These are phyloP conservation scores for Diaporthe nobilis DNA, from an alignment of 2,329 filamentous ascomycete species.

Conservation along the genomic window DNA sequence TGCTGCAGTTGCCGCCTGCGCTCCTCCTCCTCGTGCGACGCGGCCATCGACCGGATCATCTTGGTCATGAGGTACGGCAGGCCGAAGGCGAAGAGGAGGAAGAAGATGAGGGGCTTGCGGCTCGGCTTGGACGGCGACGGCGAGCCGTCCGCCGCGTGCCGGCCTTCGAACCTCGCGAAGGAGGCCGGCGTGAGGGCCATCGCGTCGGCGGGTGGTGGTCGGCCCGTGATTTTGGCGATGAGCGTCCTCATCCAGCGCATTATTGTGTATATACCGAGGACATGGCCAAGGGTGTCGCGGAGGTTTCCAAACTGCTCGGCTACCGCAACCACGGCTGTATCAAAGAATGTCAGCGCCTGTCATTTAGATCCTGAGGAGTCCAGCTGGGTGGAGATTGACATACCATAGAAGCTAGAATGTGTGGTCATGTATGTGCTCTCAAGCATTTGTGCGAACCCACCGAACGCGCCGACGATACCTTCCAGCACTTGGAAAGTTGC, in stretches of 20 bases:
- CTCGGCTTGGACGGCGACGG: slow-evolving; percentile 77
- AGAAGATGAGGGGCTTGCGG: slow-evolving; percentile 96
- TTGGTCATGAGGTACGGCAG: slow-evolving; percentile 98
- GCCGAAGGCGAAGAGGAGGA: slow-evolving; percentile 93
- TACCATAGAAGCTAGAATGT: slow-evolving; percentile 98
- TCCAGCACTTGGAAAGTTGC: slow-evolving; percentile 99
- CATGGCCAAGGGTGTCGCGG: slow-evolving; percentile 91
- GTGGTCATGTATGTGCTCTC: slow-evolving; percentile 99
- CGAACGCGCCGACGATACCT: slow-evolving; percentile 95
- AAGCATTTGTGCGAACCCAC: slow-evolving; percentile 98
- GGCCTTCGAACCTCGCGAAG: slow-evolving; percentile 90
- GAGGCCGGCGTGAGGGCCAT: slow-evolving; percentile 89
- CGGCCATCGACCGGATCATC: slow-evolving; percentile 87
- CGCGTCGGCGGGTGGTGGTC: slow-evolving; percentile 89
- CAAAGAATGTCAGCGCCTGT: slow-evolving; percentile 34
- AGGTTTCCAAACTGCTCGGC: slow-evolving; percentile 97
- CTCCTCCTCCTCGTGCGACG: slow-evolving; percentile 88
- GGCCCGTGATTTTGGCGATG: slow-evolving; percentile 92
- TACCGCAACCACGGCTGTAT: slow-evolving; percentile 93
- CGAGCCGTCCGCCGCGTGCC: slow-evolving; percentile 71
- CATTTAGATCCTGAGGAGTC: not conserved
- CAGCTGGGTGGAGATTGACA: slow-evolving; percentile 51
- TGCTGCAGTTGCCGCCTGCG: slow-evolving; percentile 65
- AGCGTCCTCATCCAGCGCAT: slow-evolving; percentile 95
- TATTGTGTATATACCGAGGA: slow-evolving; percentile 94